Evolutionary conservation across 441 rosid genomes (phyloP), one percentile per base, ranked within the genome.

Genomic region (Bruguiera hainesii): DNA sequence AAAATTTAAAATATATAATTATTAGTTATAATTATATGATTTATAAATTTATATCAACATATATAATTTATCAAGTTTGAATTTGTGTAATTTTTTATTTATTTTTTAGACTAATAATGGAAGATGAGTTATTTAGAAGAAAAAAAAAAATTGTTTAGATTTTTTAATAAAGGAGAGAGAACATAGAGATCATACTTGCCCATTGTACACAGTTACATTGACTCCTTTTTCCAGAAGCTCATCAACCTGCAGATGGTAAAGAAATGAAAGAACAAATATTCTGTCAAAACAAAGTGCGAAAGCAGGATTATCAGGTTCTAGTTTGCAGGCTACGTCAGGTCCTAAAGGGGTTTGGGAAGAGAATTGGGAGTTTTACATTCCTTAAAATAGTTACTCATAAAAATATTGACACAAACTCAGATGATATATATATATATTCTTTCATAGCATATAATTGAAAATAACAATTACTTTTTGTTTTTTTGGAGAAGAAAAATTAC

Each of bases 201-300:
- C 98, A 84, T 71, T 93, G 67, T 93, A 91, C 33, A 93, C 71
- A 6, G 96, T 93, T 35, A 93, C 91, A 72, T 86, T 80, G 55
- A 91, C 77, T 13, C 97, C 98, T 62, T 83, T 89, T 29, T 87
- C 80, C 56, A 93, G 90, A 13, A 93, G 90, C 71, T 86, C 85
- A 76, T 93, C 97, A 33, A 93, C 97, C 98, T 93, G 74, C 60
- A 37, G 4, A 61, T 31, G 8, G 59, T 3, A 10, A 50, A 23
- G 29, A 67, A 5, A 3, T 58, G 15, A 23, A 42, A 0, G 48
- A 42, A 13, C 39, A 35, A 8, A 35, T 8, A 7, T 35, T 35
- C 5, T 35, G 39, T 37, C 46, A 37, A 37, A 37, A 9, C 46
- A 10, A 37, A 37, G 15, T 37, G 46, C 15, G 7, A 35, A 7